These are phyloP conservation scores for Coemansia interrupta DNA, from an alignment of 192 early-diverging fungal species.

Conservation along the genomic window DNA sequence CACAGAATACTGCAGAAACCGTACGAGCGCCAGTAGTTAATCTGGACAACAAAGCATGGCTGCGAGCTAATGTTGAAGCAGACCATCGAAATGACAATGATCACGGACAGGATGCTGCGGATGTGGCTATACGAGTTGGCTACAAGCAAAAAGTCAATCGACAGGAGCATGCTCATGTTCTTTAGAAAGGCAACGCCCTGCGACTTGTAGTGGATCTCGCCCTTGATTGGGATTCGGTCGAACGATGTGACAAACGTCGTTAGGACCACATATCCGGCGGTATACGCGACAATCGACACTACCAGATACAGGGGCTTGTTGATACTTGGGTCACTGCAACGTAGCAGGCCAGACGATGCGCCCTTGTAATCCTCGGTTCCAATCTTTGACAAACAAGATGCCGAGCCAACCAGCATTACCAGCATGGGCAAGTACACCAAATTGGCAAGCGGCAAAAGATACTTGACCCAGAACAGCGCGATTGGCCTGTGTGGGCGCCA, in stretches of 20 bases:
- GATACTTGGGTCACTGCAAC: slow-evolving; percentile 55
- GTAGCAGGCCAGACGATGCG: slow-evolving; percentile 39
- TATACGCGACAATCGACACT: slow-evolving; percentile 59
- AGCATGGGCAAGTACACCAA: slow-evolving; percentile 57
- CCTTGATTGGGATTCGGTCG: slow-evolving; percentile 63
- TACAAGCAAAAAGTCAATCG: slow-evolving; percentile 66
- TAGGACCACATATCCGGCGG: slow-evolving; percentile 61
- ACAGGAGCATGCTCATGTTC: slow-evolving; percentile 67
- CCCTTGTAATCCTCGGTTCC: slow-evolving; percentile 25
- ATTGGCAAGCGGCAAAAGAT: slow-evolving; percentile 52
- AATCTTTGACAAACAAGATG: slow-evolving; percentile 53
- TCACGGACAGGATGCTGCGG: slow-evolving; percentile 65
- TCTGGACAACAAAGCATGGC: slow-evolving; percentile 72
- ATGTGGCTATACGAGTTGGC: slow-evolving; percentile 57
- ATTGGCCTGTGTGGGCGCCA: slow-evolving; percentile 38
- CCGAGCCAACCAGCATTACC: slow-evolving; percentile 56
- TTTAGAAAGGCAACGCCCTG: slow-evolving; percentile 71
- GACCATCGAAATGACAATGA: slow-evolving; percentile 64
- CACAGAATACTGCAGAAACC: slow-evolving; percentile 67
- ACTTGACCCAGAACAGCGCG: slow-evolving; percentile 54
- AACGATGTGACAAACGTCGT: slow-evolving; percentile 70
- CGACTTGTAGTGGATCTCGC: slow-evolving; percentile 72
- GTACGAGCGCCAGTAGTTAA: slow-evolving; percentile 69
- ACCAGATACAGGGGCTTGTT: slow-evolving; percentile 59
- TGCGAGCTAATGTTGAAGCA: slow-evolving; percentile 69